Evolutionary conservation across 2,329 filamentous ascomycete genomes (phyloP), one percentile per base, ranked within the genome.

Genomic region (Eutypa lata): DNA sequence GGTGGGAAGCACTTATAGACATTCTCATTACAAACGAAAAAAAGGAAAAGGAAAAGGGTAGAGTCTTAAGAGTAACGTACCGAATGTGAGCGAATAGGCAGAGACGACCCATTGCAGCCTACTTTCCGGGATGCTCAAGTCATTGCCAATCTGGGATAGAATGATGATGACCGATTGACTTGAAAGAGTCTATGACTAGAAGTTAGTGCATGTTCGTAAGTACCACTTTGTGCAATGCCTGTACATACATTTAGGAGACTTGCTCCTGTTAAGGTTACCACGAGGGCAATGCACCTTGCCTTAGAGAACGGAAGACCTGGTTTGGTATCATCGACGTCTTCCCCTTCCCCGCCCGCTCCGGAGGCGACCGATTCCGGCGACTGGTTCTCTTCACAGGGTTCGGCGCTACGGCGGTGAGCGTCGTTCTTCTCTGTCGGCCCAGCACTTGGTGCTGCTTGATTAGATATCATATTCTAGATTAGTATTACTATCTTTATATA

Each of bases 51-150:
- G 26, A 31, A 31, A 31, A 5, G 10, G 5, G 26, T 6, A 31
- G 26, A 31, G 10, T 31, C 16, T n/a, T n/a, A 21, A 18, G 38
- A 42, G 38, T 5, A 22, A 45, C 42, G 7, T 24, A 45, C 42
- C 85, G 59, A 88, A 88, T 0, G 83, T 76, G 16, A 89, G 76
- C 3, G 81, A 76, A 62, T 88, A 88, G 0, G 84, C 80, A 0
- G 84, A 88, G 0, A 88, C 74, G 55, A 88, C 76, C 84, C 85
- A 88, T 70, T 87, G 84, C 53, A 82, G 75, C 16, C 83, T 75
- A 24, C 76, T 76, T 38, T 80, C 76, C 1, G 84, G 84, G 19
- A 87, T 83, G 49, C 66, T 55, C 4, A 87, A 72, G 11, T 79
- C 78, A 24, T 71, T 61, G 37, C 82, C 81, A 33, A 87, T 85